Evolutionary conservation across 2,329 filamentous ascomycete species (phyloP), one percentile per base, ranked within the genome.

Genomic region (Penicillium capsulatum): DNA sequence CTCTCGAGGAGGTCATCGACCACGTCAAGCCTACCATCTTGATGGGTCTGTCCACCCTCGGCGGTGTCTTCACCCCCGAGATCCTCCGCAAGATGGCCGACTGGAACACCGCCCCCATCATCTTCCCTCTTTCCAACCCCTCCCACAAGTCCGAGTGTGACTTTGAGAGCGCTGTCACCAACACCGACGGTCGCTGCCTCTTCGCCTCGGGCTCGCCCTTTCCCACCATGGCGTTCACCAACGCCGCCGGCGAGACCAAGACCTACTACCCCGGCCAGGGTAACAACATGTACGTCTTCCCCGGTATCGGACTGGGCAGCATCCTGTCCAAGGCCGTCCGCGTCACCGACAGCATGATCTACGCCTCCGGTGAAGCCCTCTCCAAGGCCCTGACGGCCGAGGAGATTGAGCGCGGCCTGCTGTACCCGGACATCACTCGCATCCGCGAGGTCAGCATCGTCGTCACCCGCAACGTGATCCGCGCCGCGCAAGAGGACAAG

Each of bases 171-270:
- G 92, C 92, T 11, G 78, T 97, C 59, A 79, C 81, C 58, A 82
- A 91, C 81, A 97, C 91, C 8, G 85, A 97, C 43, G 91, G 91
- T 46, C 86, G 82, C 39, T 89, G 82, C 57, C 81, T 98, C 63
- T 98, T 98, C 61, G 92, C 92, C 35, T 96, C 89, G 4, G 92
- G 92, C 48, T 95, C 89, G 34, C 92, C 92, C 10, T 97, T 97
- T 78, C 77, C 81, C 16, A 76, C 83, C 2, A 76, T 86, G 60
- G 80, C 76, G 38, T 76, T 79, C 60, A 84, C 83, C 69, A 73
- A 71, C 46, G 63, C 69, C 17, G 69, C 72, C 20, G 78, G 80
- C 29, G 73, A 76, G 44, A 70, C 72, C 35, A 73, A 80, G 51
- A 85, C 80, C 22, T 83, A 88, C 70, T 76, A 85, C 67, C 83